phyloP scores from a whole-genome alignment of 23 red algal species.

The Agarophyton chilense region DNA sequence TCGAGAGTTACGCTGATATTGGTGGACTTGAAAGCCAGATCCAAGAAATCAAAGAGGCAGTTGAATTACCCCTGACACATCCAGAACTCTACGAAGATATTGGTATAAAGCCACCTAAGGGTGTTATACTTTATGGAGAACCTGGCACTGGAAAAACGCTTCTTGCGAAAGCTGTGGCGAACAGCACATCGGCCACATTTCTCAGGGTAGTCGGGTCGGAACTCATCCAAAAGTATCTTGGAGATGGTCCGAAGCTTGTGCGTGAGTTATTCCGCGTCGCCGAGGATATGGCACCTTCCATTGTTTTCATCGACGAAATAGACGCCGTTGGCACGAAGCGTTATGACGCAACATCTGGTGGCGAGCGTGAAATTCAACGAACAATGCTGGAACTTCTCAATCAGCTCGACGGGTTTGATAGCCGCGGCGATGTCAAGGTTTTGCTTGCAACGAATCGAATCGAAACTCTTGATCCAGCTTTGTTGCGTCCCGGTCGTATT shows the following conservation, averaged over 20 bases:
- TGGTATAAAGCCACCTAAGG: constrained; percentile 98
- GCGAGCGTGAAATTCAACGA: constrained; percentile 99
- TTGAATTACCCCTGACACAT: constrained; percentile 98
- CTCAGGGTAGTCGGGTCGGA: constrained; percentile 94
- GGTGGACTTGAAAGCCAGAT: constrained; percentile 99
- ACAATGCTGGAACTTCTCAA: constrained; percentile 99
- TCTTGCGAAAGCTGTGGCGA: constrained; percentile 97
- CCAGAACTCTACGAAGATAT: constrained; percentile 99
- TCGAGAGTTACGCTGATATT: constrained; percentile 96
- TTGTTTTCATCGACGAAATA: constrained; percentile 99
- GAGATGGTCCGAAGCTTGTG: constrained; percentile 98
- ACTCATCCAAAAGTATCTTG: constrained; percentile 99
- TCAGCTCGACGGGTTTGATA: constrained; percentile 99
- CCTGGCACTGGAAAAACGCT: constrained; percentile 99
- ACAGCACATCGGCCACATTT: constrained; percentile 97
- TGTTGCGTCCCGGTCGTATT: constrained; percentile 96
- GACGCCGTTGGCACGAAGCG: constrained; percentile 99
- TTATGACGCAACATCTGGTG: constrained; percentile 95
- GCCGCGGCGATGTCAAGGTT: constrained; percentile 96
- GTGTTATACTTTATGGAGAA: constrained; percentile 98
- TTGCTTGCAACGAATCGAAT: constrained; percentile 97
- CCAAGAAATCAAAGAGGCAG: constrained; percentile 99
- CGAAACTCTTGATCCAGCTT: constrained; percentile 95
- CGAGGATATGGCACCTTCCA: constrained; percentile 97
- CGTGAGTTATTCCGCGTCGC: constrained; percentile 98